A percentile compares a stretch with the other conserved stretches of the same genome.
Conservation (phyloP, 2,329 filamentous ascomycete genomes). For the Exutisphaerella laricina region DNA sequence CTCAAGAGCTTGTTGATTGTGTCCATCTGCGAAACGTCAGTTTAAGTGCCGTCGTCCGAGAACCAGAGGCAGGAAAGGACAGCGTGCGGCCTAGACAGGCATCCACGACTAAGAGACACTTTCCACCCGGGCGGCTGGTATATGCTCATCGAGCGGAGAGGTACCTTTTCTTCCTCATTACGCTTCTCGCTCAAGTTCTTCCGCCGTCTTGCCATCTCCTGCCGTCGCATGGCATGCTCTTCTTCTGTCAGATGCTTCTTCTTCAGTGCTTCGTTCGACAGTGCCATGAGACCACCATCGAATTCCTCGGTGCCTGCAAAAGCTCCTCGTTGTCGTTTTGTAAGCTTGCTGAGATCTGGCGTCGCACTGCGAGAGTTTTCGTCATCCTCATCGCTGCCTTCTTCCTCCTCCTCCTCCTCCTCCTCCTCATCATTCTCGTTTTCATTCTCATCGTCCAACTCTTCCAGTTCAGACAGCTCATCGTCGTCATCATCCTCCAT, state of each 20-base stretch:
- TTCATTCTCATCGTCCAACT: constrained; percentile 36
- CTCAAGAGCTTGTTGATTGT: constrained; percentile 87
- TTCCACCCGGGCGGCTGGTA: too few relatives aligned
- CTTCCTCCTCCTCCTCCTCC: constrained; percentile 39
- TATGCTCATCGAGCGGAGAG: constrained; percentile 12
- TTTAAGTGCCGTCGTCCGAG: too few relatives aligned
- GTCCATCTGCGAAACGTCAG: constrained; percentile 63
- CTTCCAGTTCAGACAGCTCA: constrained; percentile 37
- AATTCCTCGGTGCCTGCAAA: constrained; percentile 46
- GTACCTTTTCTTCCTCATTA: constrained; percentile 71
- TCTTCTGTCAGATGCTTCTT: constrained; percentile 68
- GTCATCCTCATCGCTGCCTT: constrained; percentile 45
- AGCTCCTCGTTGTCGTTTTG: constrained; percentile 60
- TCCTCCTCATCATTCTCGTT: constrained; percentile 34
- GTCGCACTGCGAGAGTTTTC: constrained; percentile 52
- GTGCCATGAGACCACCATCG: constrained; percentile 37
- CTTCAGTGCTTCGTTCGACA: constrained; percentile 64
- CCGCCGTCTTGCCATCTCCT: constrained; percentile 66
- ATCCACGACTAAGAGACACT: too few relatives aligned
- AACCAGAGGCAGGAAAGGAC: too few relatives aligned
- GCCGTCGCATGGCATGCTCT: constrained; percentile 65
- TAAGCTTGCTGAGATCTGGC: constrained; percentile 61
- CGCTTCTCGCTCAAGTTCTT: constrained; percentile 72
- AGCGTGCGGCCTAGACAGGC: too few relatives aligned
- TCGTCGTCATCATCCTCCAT: constrained; percentile 49